phyloP scores from a whole-genome alignment of 208 protist species.

The Acanthamoeba healyi region DNA sequence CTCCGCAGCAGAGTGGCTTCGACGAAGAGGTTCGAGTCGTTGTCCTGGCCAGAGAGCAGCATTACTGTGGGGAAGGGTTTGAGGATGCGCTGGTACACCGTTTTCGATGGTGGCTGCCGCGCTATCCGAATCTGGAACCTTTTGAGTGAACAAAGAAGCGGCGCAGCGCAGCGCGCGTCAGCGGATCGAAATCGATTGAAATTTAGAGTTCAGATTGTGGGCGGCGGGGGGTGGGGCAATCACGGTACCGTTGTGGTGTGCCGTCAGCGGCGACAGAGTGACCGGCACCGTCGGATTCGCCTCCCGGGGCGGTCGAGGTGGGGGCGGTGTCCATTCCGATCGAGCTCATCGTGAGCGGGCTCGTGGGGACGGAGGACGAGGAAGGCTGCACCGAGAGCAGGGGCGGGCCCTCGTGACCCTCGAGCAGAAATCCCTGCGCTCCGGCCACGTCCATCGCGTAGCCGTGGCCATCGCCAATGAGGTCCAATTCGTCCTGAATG shows the following conservation, averaged over 20 bases:
- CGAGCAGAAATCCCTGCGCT: conserved; percentile 7
- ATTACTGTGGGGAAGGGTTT: conserved; percentile 86
- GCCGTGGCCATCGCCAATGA: conserved; percentile 34
- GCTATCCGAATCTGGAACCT: conserved; percentile 83
- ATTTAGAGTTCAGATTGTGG: too few relatives aligned
- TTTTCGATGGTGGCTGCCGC: conserved; percentile 82
- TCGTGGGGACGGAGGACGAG: not conserved
- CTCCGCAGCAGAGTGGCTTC: conserved; percentile 81
- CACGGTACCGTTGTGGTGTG: conserved; percentile 14
- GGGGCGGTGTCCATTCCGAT: conserved; percentile 23
- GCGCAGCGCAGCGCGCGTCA: too few relatives aligned
- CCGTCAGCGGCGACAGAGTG: conserved; percentile 32
- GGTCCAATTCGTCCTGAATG: conserved; percentile 71
- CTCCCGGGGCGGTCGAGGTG: conserved; percentile 3
- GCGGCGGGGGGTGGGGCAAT: too few relatives aligned
- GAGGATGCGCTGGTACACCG: conserved; percentile 87
- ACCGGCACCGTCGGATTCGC: not conserved
- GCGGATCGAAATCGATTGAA: too few relatives aligned
- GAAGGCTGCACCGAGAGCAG: not conserved
- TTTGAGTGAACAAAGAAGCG: too few relatives aligned
- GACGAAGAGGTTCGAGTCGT: conserved; percentile 85
- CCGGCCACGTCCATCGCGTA: conserved; percentile 42
- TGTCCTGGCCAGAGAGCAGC: conserved; percentile 76
- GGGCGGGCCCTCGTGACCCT: not conserved
- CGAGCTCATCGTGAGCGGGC: not conserved